phyloP scores from a whole-genome alignment of 106 monocot species.

The Iris macrosiphon region DNA sequence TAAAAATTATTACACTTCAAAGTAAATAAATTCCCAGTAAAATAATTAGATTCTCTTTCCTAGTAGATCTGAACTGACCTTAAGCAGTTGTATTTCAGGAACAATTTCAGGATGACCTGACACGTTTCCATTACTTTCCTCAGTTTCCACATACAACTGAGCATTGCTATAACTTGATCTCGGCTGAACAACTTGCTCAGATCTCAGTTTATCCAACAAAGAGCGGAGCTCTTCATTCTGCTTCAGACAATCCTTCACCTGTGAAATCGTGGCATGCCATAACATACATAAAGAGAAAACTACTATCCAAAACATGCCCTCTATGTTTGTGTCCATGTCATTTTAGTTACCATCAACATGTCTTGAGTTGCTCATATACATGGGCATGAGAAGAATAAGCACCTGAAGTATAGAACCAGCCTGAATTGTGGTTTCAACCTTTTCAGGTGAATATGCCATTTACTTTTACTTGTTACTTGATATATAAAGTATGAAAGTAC shows the following conservation, averaged over 20 bases:
- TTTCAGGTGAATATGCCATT: too few species aligned
- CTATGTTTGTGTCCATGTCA: not conserved
- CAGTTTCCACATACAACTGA: conserved; percentile 19
- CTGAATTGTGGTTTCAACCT: too few species aligned
- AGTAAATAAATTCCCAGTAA: not conserved
- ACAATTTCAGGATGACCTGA: conserved; percentile 13
- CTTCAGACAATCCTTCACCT: conserved; percentile 89
- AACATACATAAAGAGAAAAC: not conserved
- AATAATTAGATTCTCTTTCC: not conserved
- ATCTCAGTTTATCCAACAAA: conserved; percentile 65
- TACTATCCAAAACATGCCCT: not conserved
- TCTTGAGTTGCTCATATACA: too few species aligned
- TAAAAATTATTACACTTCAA: not conserved
- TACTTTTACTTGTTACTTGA: too few species aligned
- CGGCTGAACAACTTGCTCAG: conserved; percentile 22
- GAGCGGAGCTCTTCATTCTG: conserved; percentile 84
- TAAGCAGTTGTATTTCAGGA: conserved; percentile 40
- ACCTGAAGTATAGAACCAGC: too few species aligned
- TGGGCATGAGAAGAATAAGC: too few species aligned
- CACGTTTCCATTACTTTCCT: conserved; percentile 8
- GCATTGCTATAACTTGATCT: conserved; percentile 16
- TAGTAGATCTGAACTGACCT: conserved; percentile 34
- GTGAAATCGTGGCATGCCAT: conserved; percentile 5
- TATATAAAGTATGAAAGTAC: too few species aligned
- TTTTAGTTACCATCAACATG: not conserved